Conservation (phyloP, 345 rosid species). For the Citrus inodora region DNA sequence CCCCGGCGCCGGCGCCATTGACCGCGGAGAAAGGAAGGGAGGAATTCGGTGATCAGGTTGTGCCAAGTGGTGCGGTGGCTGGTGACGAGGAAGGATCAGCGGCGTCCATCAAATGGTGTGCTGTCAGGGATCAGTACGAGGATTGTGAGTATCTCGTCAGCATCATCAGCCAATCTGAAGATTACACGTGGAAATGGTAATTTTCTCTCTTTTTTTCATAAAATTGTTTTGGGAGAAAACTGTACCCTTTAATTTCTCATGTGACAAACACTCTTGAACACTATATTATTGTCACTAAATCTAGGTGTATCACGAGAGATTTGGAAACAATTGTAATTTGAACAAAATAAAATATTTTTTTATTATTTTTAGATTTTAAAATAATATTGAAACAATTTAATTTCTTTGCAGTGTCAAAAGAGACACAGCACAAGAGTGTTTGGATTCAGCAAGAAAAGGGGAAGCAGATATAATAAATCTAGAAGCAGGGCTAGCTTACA, state of each 20-base stretch:
- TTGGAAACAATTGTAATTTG: no score
- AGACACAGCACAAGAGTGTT: slow-evolving; percentile 28
- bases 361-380: no score
- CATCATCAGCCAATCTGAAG: slow-evolving; percentile 14
- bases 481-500: slow-evolving; percentile 35
- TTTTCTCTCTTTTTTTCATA: neutral
- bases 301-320: no score
- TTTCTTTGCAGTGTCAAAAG: slow-evolving; percentile 23
- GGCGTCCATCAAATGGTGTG: slow-evolving; percentile 25
- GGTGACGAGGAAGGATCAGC: slow-evolving; percentile 6
- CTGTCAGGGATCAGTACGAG: slow-evolving; percentile 23
- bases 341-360: no score
- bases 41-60: neutral
- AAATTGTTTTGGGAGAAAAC: no score
- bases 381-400: no score
- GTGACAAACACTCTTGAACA: neutral
- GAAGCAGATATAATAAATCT: slow-evolving; percentile 34
- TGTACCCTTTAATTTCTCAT: neutral
- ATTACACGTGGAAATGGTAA: slow-evolving; percentile 41
- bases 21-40: neutral
- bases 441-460: slow-evolving; percentile 25
- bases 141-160: slow-evolving; percentile 25
- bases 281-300: no score
- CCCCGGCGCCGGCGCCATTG: neutral
- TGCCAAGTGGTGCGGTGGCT: slow-evolving; percentile 4